Percentiles rank a stretch among this genome's conserved stretches.
These are phyloP conservation scores for Colletotrichum orbiculare DNA, from an alignment of 2,329 filamentous ascomycete species.

Conservation along the genomic window DNA sequence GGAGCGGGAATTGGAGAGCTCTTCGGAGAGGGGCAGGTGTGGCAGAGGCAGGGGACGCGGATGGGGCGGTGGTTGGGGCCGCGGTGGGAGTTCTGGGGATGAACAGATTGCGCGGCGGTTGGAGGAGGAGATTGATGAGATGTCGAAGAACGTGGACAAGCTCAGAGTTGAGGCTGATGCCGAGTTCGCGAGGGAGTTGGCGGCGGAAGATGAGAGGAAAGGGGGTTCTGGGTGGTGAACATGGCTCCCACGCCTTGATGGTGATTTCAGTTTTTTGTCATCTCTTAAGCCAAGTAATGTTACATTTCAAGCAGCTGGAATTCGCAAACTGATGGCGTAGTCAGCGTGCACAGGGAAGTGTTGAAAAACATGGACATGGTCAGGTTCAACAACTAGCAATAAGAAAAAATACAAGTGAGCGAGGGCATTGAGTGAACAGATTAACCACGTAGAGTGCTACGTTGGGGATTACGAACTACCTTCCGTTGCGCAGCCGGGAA, in stretches of 20 bases:
- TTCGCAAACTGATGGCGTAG: too few relatives aligned
- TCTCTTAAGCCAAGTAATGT: too few relatives aligned
- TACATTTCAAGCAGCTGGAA: too few relatives aligned
- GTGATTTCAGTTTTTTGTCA: too few relatives aligned
- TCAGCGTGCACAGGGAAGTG: too few relatives aligned
- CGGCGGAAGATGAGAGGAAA: slow-evolving; percentile 41
- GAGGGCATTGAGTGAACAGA: too few relatives aligned
- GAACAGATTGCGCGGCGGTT: slow-evolving; percentile 39
- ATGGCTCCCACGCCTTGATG: not conserved
- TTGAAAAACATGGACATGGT: too few relatives aligned
- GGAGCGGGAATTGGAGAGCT: slow-evolving; percentile 24
- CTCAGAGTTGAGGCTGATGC: slow-evolving; percentile 59
- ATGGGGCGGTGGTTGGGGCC: not conserved
- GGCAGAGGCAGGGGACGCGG: slow-evolving; percentile 21
- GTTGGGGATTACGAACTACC: too few relatives aligned
- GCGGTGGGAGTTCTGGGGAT: not conserved
- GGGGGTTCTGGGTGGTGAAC: slow-evolving; percentile 10
- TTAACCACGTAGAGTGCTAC: too few relatives aligned
- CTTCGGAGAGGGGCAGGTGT: slow-evolving; percentile 30
- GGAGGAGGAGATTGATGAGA: slow-evolving; percentile 51
- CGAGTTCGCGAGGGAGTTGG: slow-evolving; percentile 57
- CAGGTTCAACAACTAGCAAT: too few relatives aligned
- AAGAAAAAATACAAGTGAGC: too few relatives aligned
- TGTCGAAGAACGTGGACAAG: slow-evolving; percentile 51
- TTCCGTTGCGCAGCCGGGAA: too few relatives aligned